Percentiles rank a stretch among this genome's conserved stretches.
Evolutionary conservation across 2,329 filamentous ascomycete genomes (phyloP).

Genomic region (Lasiodiplodia sp.): DNA sequence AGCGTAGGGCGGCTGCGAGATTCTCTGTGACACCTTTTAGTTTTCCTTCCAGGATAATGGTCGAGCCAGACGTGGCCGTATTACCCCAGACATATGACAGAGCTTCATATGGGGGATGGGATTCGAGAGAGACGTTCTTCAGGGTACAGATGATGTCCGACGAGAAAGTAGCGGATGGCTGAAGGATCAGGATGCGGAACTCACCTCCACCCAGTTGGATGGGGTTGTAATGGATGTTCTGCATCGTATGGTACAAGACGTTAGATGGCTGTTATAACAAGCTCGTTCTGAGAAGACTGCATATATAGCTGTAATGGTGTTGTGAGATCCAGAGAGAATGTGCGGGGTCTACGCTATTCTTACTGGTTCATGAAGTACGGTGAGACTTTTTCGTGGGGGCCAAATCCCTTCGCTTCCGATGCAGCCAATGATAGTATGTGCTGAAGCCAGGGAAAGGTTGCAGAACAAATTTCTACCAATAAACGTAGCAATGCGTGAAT

Average conservation of each 20-base stretch:
- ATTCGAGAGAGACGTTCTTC: conserved; percentile 2
- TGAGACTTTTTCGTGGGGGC: too few relatives aligned
- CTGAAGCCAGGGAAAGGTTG: too few relatives aligned
- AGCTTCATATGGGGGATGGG: conserved; percentile 28
- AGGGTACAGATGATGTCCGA: neutral
- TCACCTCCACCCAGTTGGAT: neutral
- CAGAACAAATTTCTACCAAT: too few relatives aligned
- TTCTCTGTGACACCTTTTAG: conserved; percentile 28
- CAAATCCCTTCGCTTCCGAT: too few relatives aligned
- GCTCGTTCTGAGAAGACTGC: too few relatives aligned
- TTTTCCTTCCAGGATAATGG: conserved; percentile 19
- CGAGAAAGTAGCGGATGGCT: neutral
- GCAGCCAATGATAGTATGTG: too few relatives aligned
- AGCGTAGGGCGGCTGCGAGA: conserved; percentile 20
- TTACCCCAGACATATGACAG: conserved; percentile 34
- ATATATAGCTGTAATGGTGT: too few relatives aligned
- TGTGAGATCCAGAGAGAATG: too few relatives aligned
- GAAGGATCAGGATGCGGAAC: neutral
- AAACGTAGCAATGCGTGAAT: too few relatives aligned
- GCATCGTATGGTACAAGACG: neutral
- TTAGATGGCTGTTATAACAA: too few relatives aligned
- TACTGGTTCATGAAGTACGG: too few relatives aligned
- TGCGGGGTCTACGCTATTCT: too few relatives aligned
- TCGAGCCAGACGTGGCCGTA: conserved; percentile 7
- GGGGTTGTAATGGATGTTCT: neutral